Conservation (phyloP, 2,329 filamentous ascomycete species). For the Apiospora sp. region DNA sequence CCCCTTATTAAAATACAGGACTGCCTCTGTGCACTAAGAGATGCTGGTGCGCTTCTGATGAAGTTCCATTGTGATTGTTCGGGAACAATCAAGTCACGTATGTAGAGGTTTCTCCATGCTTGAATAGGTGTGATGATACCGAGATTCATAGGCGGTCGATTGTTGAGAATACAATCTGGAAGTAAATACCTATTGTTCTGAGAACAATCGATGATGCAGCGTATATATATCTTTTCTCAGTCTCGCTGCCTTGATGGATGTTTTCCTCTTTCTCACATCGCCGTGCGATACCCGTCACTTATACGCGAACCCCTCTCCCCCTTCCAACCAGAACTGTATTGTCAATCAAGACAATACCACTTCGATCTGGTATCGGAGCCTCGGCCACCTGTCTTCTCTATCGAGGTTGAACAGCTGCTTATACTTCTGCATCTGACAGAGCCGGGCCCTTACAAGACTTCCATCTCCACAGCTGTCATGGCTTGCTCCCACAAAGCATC, state of each 20-base stretch:
- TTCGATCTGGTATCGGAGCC: not conserved
- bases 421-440: not conserved
- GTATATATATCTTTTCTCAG: not conserved
- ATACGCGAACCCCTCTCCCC: not conserved
- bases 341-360: not conserved
- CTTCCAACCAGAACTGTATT: not conserved
- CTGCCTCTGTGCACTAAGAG: not conserved
- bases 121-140: no score
- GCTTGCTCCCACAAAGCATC: not conserved
- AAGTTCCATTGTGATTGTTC: not conserved
- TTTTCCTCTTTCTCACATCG: not conserved
- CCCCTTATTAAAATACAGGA: not conserved
- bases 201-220: not conserved
- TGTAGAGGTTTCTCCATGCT: not conserved
- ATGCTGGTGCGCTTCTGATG: not conserved
- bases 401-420: not conserved
- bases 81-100: not conserved
- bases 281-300: not conserved
- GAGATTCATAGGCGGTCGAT: not conserved
- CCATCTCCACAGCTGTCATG: not conserved
- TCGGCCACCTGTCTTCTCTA: no score
- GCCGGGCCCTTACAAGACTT: not conserved
- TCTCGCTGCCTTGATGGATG: not conserved
- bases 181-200: not conserved
- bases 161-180: not conserved